Base-by-base conservation (phyloP, 164 flowering plant genomes). In the Chimonanthus praecox region DNA sequence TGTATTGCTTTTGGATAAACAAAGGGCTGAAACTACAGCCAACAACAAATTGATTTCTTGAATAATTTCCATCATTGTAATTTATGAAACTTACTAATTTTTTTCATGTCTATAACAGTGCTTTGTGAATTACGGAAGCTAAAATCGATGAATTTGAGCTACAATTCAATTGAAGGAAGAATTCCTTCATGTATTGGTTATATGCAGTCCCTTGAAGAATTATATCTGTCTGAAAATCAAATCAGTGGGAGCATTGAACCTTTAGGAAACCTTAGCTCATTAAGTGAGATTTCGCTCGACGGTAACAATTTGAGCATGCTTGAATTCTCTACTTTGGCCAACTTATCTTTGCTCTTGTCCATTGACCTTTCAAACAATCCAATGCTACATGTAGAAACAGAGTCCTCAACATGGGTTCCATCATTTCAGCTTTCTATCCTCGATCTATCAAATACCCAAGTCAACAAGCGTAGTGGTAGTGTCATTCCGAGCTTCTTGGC, bases 251-350 rank as follows among this genome's bases (percentile, higher is more conserved):
- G 21, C 15, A 16, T 58, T 71, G 21, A 20, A 20, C 21, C 21
- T 20, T 20, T 20, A 20, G 21, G 21, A 20, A 20, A 20, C 64
- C 49, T 16, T 4, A 13, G 16, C 18, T 62, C 54, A 47, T 54
- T 54, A 4, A 10, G 4, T 16, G 21, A 20, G 62, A 61, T 15
- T 16, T n/a, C 9, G 20, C 60, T 4, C 4, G 4, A 4, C 15
- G 10, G 60, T 3, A 54, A 54, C 60, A 13, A 54, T 10, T 13
- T 54, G 10, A 67, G 67, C 48, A 43, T 62, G 0, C 3, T 71
- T 4, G n/a, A 67, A n/a, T 49, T 71, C 18, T 71, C 67, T 10
- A 71, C 9, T 33, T 47, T 71, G 45, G 73, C 67, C 46, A 61
- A 71, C n/a, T 58, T 61, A 43, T 71, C 73, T 3, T 7, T 16